Evolutionary conservation across 805 yeast genomes (phyloP).

Genomic region (Sugiyamaella marilandica): DNA sequence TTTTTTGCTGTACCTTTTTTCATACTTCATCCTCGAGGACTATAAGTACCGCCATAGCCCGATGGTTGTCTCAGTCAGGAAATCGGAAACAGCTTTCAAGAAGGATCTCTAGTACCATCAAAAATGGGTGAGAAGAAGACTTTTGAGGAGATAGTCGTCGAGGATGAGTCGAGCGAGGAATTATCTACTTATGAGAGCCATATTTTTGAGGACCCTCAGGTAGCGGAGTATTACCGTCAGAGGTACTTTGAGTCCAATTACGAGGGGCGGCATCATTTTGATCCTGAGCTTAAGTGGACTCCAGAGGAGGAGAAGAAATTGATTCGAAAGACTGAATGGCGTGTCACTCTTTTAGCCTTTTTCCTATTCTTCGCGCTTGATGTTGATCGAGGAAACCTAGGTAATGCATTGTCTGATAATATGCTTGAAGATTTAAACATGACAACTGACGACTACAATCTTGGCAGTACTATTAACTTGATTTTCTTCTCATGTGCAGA

Average conservation of each 20-base stretch:
- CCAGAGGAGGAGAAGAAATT: slow-evolving; percentile 43
- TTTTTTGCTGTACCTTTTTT: too few relatives aligned
- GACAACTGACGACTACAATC: slow-evolving; percentile 51
- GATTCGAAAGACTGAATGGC: slow-evolving; percentile 47
- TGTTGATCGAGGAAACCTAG: slow-evolving; percentile 50
- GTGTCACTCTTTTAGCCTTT: slow-evolving; percentile 50
- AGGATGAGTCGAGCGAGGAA: slow-evolving; percentile 21
- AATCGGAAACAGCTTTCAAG: too few relatives aligned
- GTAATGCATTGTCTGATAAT: slow-evolving; percentile 54
- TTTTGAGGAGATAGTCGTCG: slow-evolving; percentile 15
- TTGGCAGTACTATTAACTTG: slow-evolving; percentile 51
- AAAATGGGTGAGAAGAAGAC: slow-evolving; percentile 13
- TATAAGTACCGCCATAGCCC: too few relatives aligned
- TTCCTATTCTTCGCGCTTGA: slow-evolving; percentile 54
- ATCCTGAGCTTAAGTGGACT: slow-evolving; percentile 51
- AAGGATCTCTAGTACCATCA: too few relatives aligned
- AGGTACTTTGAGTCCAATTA: slow-evolving; percentile 44
- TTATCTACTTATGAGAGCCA: neutral
- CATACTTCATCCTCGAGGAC: too few relatives aligned
- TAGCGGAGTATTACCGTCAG: slow-evolving; percentile 40
- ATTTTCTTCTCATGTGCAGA: slow-evolving; percentile 55
- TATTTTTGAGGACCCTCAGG: slow-evolving; percentile 39
- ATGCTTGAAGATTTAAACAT: slow-evolving; percentile 45
- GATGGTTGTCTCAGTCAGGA: too few relatives aligned
- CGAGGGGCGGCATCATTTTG: slow-evolving; percentile 52